These are phyloP conservation scores for Zymoseptoria tritici DNA, from an alignment of 2,329 filamentous ascomycete genomes.

Conservation along the genomic window DNA sequence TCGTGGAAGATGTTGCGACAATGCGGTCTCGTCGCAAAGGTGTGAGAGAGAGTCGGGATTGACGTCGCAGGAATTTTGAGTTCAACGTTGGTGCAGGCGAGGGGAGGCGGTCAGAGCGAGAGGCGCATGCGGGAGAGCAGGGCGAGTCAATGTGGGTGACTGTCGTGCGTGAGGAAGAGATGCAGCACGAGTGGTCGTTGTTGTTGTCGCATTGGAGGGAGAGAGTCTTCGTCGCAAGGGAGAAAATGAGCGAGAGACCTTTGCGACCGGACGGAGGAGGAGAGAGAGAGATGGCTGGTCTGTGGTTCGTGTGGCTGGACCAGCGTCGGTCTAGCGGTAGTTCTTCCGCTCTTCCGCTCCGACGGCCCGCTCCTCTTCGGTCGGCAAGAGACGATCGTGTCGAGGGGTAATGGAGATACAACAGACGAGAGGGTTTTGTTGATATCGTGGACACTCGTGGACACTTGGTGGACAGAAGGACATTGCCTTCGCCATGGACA, in stretches of 20 bases:
- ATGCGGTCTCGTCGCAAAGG: conserved; percentile 25
- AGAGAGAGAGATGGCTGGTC: neutral
- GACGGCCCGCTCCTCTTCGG: neutral
- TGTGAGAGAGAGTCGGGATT: neutral
- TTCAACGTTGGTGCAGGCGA: neutral
- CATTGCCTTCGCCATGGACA: neutral
- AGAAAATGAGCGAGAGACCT: no score
- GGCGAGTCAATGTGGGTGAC: neutral
- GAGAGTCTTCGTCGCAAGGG: no score
- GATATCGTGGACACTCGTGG: neutral
- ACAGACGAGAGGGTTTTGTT: no score
- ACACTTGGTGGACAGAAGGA: neutral
- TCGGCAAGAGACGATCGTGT: no score
- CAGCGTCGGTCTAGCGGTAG: neutral
- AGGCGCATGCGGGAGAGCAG: neutral
- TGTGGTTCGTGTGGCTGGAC: neutral
- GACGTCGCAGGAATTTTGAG: conserved; percentile 21
- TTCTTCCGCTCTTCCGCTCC: no score
- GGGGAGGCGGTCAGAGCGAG: neutral
- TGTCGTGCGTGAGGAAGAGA: neutral
- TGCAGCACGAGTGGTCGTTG: neutral
- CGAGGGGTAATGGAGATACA: no score
- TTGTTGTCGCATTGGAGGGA: no score
- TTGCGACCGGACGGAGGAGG: no score
- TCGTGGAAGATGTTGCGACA: neutral